Percentiles rank a stretch among this genome's conserved stretches.
These are phyloP conservation scores for Metschnikowia colocasiae DNA, from an alignment of 805 yeast species.

Conservation along the genomic window DNA sequence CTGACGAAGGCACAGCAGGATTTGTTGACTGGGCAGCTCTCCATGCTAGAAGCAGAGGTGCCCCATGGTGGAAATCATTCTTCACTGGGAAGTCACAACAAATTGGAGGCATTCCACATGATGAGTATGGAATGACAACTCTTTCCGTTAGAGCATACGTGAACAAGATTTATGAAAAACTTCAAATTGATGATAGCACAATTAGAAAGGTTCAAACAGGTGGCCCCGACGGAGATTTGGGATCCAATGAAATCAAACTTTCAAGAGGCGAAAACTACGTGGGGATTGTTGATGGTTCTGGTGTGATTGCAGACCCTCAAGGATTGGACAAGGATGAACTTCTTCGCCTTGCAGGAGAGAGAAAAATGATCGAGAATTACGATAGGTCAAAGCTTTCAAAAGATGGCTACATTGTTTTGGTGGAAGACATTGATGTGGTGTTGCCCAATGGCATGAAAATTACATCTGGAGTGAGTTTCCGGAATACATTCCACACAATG, in stretches of 20 bases:
- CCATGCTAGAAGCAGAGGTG: conserved; percentile 89
- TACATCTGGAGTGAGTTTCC: conserved; percentile 81
- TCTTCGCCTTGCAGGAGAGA: conserved; percentile 67
- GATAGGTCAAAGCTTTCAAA: conserved; percentile 63
- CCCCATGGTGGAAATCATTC: conserved; percentile 98
- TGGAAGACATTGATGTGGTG: conserved; percentile 76
- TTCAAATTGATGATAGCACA: conserved; percentile 52
- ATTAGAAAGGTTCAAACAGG: conserved; percentile 91
- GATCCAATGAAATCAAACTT: conserved; percentile 88
- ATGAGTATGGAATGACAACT: conserved; percentile 96
- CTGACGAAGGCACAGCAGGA: conserved; percentile 98
- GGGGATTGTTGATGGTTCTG: conserved; percentile 92
- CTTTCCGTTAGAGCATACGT: conserved; percentile 90
- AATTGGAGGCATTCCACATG: conserved; percentile 97
- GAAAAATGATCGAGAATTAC: conserved; percentile 70
- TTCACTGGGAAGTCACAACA: conserved; percentile 92
- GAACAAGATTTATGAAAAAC: conserved; percentile 78
- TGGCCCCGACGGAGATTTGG: conserved; percentile 98
- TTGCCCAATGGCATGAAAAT: conserved; percentile 76
- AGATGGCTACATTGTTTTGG: conserved; percentile 76
- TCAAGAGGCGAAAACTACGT: conserved; percentile 81
- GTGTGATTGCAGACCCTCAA: conserved; percentile 87
- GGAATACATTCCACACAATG: conserved; percentile 85
- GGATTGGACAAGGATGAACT: conserved; percentile 84
- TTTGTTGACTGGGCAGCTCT: conserved; percentile 96